Conservation (phyloP, 2,329 filamentous ascomycete genomes). For the Nemania sp. region DNA sequence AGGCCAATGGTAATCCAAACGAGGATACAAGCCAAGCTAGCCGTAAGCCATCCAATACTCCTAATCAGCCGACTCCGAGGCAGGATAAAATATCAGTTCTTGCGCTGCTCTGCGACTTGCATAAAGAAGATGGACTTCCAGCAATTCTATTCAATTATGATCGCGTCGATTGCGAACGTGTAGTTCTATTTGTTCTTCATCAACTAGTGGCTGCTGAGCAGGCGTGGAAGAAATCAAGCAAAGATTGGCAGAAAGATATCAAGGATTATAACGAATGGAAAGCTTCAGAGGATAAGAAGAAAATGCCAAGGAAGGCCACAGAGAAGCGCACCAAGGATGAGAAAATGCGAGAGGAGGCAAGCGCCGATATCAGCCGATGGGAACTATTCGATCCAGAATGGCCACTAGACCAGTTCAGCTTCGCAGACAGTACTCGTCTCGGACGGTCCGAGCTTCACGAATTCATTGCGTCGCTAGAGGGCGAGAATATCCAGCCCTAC, state of each 20-base stretch:
- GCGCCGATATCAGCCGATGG: constrained; percentile 66
- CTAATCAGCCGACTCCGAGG: background rate
- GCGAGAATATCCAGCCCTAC: constrained; percentile 61
- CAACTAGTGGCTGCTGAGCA: constrained; percentile 67
- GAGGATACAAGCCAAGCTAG: background rate
- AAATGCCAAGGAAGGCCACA: constrained; percentile 53
- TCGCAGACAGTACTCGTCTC: constrained; percentile 48
- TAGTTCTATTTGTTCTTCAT: constrained; percentile 63
- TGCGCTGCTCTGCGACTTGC: constrained; percentile 70
- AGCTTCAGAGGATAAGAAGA: constrained; percentile 55
- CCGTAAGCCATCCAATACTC: background rate
- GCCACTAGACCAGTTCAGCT: constrained; percentile 35
- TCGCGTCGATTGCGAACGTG: constrained; percentile 71
- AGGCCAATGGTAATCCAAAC: background rate
- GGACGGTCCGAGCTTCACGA: constrained; percentile 68
- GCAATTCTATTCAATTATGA: constrained; percentile 85
- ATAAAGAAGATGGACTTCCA: constrained; percentile 74
- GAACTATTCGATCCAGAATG: constrained; percentile 70
- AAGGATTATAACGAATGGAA: constrained; percentile 69
- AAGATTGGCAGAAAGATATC: constrained; percentile 71
- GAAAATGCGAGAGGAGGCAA: constrained; percentile 66
- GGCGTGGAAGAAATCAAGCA: constrained; percentile 66
- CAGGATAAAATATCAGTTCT: constrained; percentile 33
- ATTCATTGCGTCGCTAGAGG: constrained; percentile 64
- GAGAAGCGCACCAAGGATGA: constrained; percentile 56